Evolutionary conservation across 169 alveolate genomes (phyloP).

Genomic region (Perkinsus marinus): DNA sequence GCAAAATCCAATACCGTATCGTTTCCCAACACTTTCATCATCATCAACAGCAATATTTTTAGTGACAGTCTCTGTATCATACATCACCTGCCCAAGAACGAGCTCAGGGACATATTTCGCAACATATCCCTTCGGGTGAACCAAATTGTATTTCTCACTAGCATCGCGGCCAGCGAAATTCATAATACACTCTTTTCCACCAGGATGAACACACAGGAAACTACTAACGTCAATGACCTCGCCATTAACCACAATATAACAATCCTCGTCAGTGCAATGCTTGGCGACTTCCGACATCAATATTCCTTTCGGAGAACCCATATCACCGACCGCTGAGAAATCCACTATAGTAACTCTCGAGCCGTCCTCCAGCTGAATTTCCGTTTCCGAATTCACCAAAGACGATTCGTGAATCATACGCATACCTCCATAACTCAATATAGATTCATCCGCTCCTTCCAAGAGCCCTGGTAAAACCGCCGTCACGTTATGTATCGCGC

Average conservation of each 20-base stretch:
- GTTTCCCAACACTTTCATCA: neutral
- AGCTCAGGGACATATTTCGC: neutral
- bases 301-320: neutral
- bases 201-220: conserved; percentile 46
- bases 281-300: conserved; percentile 13
- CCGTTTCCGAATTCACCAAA: neutral
- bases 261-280: conserved; percentile 34
- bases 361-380: neutral
- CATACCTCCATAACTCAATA: neutral
- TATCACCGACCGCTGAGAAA: neutral
- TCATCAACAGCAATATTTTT: conserved; percentile 7
- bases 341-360: neutral
- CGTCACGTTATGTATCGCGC: neutral
- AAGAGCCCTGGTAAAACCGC: neutral
- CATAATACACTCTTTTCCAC: conserved; percentile 42
- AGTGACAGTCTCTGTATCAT: neutral
- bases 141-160: neutral
- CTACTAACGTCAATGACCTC: conserved; percentile 44
- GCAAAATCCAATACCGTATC: neutral
- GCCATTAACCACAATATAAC: conserved; percentile 43
- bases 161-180: conserved; percentile 34
- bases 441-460: neutral
- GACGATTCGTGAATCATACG: neutral
- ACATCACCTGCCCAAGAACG: neutral
- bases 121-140: neutral